Conservation (phyloP, 2,329 filamentous ascomycete genomes). For the Stemphylium lycopersici region DNA sequence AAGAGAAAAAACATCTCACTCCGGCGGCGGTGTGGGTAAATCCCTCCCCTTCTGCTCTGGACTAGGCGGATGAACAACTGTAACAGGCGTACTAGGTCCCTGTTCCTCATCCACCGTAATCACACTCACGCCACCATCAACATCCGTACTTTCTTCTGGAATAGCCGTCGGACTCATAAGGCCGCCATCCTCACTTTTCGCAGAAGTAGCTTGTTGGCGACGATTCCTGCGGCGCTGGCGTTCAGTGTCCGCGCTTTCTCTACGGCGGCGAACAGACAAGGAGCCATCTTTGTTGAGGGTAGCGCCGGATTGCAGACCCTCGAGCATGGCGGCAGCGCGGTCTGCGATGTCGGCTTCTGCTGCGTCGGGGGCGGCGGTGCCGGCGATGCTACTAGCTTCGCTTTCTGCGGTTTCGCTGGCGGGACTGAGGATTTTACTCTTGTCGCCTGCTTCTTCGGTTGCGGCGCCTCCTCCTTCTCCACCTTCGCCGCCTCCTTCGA, state of each 20-base stretch:
- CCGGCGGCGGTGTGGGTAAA: slow-evolving; percentile 41
- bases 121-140: slow-evolving; percentile 9
- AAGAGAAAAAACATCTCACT: slow-evolving; percentile 7
- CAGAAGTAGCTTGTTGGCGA: slow-evolving; percentile 42
- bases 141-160: slow-evolving; percentile 31
- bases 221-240: slow-evolving; percentile 71
- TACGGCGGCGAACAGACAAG: slow-evolving; percentile 64
- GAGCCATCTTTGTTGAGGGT: slow-evolving; percentile 54
- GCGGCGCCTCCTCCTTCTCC: not conserved
- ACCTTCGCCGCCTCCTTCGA: slow-evolving; percentile 14
- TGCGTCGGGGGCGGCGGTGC: slow-evolving; percentile 44
- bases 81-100: slow-evolving; percentile 36
- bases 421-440: slow-evolving; percentile 56
- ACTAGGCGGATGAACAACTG: slow-evolving; percentile 47
- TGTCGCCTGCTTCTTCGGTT: slow-evolving; percentile 53
- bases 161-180: slow-evolving; percentile 45
- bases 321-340: slow-evolving; percentile 80
- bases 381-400: slow-evolving; percentile 27
- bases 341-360: slow-evolving; percentile 73
- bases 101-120: slow-evolving; percentile 10
- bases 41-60: slow-evolving; percentile 39
- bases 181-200: slow-evolving; percentile 39
- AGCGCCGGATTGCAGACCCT: slow-evolving; percentile 73
- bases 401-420: slow-evolving; percentile 42
- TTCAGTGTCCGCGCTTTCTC: slow-evolving; percentile 82